Evolutionary conservation across 257 asterid genomes (phyloP), one percentile per base, ranked within the genome.

Genomic region (Solanum acaule): DNA sequence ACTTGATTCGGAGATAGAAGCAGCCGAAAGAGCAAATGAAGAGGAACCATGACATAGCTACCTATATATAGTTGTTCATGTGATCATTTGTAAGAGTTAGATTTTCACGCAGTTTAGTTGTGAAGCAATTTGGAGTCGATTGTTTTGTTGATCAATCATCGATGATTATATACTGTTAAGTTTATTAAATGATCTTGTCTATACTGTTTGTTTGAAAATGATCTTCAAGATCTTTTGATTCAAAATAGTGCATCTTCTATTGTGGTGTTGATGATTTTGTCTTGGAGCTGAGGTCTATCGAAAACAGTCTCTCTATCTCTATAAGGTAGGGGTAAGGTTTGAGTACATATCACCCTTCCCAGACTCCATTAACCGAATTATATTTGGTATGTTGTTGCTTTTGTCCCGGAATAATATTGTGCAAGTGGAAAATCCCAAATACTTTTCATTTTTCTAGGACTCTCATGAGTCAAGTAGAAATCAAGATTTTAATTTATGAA

Each of bases 1-100:
- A 88, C 88, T 96, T 92, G 98, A 96, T 86, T 93, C 98, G 2
- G 95, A 92, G 88, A 94, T 96, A 89, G 98, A 97, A 83, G 98
- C 96, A 29, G 98, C 99, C 22, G 99, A 96, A 92, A 96, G 94
- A 23, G 79, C 89, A 83, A 95, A 94, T 10, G 98, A 94, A 15
- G 98, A 92, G 44, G 96, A 94, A 61, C 29, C 88, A 49, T 91
- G 94, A 93, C 44, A 67, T 90, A 90, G 90, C 27, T 42, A 34
- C 37, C 37, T 35, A 35, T 34, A 1, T 35, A 35, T 35, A 34
- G 37, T 34, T 34, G 37, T 34, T 34, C 37, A 35, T 78, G 84
- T 40, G 14, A 0, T 77, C 35, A n/a, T 78, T 13, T 78, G 37
- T 40, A 77, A 13, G 63, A 40, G 85, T 25, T 25, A 25, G 67